Conservation (phyloP, 2,329 filamentous ascomycete species). For the Colletotrichum liaoningense region DNA sequence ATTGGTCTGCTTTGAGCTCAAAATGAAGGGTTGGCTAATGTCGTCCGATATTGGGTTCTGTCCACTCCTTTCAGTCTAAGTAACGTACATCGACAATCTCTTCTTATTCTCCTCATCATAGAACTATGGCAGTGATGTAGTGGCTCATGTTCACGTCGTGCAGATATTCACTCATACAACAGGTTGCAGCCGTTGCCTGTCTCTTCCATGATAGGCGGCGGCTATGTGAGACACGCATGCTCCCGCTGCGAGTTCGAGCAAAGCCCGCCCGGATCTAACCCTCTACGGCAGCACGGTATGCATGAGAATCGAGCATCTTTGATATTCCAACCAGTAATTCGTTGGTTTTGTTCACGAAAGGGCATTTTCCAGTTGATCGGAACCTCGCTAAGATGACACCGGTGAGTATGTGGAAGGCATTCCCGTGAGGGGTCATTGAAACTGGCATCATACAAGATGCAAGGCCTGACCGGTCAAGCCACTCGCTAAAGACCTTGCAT, state of each 20-base stretch:
- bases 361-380: not conserved
- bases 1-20: not conserved
- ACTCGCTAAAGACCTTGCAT: not conserved
- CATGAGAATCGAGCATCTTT: not conserved
- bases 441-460: not conserved
- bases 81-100: fast-evolving
- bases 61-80: not conserved
- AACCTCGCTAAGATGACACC: not conserved
- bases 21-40: not conserved
- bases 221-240: not conserved
- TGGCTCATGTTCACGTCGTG: not conserved
- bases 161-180: not conserved
- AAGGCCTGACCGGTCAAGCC: not conserved
- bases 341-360: fast-evolving
- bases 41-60: fast-evolving
- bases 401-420: not conserved
- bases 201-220: not conserved
- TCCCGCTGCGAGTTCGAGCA: not conserved
- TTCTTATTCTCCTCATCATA: not conserved
- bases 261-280: not conserved
- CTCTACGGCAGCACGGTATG: not conserved
- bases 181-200: not conserved
- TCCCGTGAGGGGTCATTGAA: not conserved
- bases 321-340: fast-evolving
- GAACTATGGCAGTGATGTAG: fast-evolving